Percentiles rank a stretch among this genome's conserved stretches.
Conservation (phyloP, 2,329 filamentous ascomycete genomes). For the Sclerotinia subarctica region DNA sequence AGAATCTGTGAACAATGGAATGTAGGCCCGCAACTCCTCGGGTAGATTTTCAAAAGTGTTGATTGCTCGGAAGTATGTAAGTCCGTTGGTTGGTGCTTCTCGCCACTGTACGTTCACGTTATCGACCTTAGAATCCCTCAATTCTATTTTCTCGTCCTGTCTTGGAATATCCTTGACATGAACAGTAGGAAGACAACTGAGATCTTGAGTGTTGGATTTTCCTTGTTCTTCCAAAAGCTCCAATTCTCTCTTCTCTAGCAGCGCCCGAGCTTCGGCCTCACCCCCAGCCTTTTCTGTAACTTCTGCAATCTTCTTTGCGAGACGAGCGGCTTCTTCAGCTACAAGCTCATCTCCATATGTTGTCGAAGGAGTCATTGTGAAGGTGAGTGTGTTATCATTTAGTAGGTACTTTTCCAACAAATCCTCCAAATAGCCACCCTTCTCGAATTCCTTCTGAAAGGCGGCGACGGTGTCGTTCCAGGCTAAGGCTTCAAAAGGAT, state of each 20-base stretch:
- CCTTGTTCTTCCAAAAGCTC: slow-evolving; percentile 79
- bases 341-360: slow-evolving; percentile 71
- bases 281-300: slow-evolving; percentile 66
- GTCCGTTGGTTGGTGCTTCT: slow-evolving; percentile 87
- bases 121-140: slow-evolving; percentile 63
- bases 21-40: slow-evolving; percentile 75
- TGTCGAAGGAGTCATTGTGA: slow-evolving; percentile 87
- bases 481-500: slow-evolving; percentile 85
- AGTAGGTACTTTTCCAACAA: slow-evolving; percentile 87
- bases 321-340: slow-evolving; percentile 70
- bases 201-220: slow-evolving; percentile 76
- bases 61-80: slow-evolving; percentile 93
- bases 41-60: slow-evolving; percentile 76
- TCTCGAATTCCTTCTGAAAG: slow-evolving; percentile 73
- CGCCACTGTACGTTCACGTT: slow-evolving; percentile 79
- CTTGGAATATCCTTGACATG: slow-evolving; percentile 87
- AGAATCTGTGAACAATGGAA: slow-evolving; percentile 87
- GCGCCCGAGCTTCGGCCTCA: slow-evolving; percentile 66
- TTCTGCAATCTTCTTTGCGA: slow-evolving; percentile 71
- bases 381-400: slow-evolving; percentile 81
- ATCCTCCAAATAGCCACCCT: slow-evolving; percentile 77
- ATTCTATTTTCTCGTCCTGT: slow-evolving; percentile 57
- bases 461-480: slow-evolving; percentile 86
- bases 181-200: slow-evolving; percentile 84
- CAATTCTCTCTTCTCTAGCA: slow-evolving; percentile 74